These are phyloP conservation scores for Emiliania huxleyi DNA, from an alignment of 78 protist genomes.

Conservation along the genomic window DNA sequence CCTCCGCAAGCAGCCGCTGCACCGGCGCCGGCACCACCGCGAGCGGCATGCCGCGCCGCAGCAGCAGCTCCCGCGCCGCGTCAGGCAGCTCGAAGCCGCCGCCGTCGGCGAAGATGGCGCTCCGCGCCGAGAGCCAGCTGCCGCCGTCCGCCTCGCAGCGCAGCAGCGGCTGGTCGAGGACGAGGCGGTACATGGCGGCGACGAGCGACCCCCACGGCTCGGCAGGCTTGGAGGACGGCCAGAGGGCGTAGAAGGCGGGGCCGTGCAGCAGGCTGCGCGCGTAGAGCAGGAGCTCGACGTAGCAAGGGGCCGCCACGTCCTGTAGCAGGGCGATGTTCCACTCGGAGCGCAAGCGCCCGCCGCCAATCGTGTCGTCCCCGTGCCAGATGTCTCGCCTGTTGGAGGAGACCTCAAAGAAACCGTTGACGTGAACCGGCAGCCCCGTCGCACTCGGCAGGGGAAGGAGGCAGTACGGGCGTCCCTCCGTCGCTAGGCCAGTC, in stretches of 20 bases:
- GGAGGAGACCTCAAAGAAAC: not conserved
- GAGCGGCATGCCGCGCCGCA: not conserved
- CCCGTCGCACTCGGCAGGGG: conserved; percentile 8
- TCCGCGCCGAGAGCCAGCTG: not conserved
- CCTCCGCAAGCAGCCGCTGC: too few relatives aligned
- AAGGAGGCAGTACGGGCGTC: not conserved
- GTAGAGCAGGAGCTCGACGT: not conserved
- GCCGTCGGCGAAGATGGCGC: not conserved
- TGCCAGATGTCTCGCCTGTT: not conserved
- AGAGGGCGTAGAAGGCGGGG: not conserved
- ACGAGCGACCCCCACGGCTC: not conserved
- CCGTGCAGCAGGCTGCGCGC: too few relatives aligned
- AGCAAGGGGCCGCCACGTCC: not conserved
- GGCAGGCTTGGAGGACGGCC: not conserved
- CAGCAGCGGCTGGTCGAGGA: not conserved
- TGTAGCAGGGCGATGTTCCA: not conserved
- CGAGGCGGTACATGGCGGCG: not conserved
- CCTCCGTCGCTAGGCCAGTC: not conserved
- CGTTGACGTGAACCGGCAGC: conserved; percentile 21
- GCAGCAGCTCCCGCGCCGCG: not conserved
- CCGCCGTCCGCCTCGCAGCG: too few relatives aligned
- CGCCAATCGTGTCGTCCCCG: not conserved
- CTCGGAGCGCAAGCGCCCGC: not conserved
- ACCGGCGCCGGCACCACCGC: too few relatives aligned
- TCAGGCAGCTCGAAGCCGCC: not conserved